phyloP scores from a whole-genome alignment of 2,329 filamentous ascomycete genomes.

The Samsoniella hepiali region DNA sequence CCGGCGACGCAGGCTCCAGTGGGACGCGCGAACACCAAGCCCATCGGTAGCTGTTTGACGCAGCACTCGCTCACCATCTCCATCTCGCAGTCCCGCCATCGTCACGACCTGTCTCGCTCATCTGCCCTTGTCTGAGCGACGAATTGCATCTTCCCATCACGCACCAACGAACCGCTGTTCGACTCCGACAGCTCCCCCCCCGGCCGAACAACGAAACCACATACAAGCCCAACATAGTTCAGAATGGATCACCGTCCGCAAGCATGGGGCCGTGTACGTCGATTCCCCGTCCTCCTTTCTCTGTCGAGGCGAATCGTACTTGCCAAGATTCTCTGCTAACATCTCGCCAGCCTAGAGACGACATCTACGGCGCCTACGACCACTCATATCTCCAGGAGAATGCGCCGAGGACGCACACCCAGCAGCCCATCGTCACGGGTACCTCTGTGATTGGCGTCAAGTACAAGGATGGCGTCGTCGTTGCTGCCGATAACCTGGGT shows the following conservation, averaged over 20 bases:
- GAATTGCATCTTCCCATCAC: not conserved
- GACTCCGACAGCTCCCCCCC: not conserved
- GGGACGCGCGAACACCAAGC: constrained; percentile 32
- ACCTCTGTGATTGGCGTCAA: constrained; percentile 94
- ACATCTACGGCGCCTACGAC: constrained; percentile 94
- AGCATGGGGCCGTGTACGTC: constrained; percentile 68
- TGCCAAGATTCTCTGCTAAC: constrained; percentile 17
- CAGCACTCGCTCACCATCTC: constrained; percentile 14
- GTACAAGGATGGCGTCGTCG: constrained; percentile 93
- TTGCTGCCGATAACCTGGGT: constrained; percentile 97
- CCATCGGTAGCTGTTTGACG: constrained; percentile 19
- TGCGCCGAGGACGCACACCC: constrained; percentile 79
- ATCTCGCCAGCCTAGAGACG: constrained; percentile 77
- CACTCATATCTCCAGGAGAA: constrained; percentile 72
- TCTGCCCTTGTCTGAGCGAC: not conserved
- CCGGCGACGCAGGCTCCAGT: constrained; percentile 33
- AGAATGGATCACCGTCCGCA: constrained; percentile 70
- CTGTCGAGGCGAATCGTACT: too few relatives aligned
- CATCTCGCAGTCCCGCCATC: constrained; percentile 12
- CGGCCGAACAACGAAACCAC: not conserved
- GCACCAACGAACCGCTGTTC: too few relatives aligned
- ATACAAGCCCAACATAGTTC: constrained; percentile 18
- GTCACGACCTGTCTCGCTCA: not conserved
- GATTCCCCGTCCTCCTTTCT: constrained; percentile 20
- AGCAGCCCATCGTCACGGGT: constrained; percentile 90